Base-by-base conservation (phyloP, 1,284 basidiomycete species). In the Tilletia caries region DNA sequence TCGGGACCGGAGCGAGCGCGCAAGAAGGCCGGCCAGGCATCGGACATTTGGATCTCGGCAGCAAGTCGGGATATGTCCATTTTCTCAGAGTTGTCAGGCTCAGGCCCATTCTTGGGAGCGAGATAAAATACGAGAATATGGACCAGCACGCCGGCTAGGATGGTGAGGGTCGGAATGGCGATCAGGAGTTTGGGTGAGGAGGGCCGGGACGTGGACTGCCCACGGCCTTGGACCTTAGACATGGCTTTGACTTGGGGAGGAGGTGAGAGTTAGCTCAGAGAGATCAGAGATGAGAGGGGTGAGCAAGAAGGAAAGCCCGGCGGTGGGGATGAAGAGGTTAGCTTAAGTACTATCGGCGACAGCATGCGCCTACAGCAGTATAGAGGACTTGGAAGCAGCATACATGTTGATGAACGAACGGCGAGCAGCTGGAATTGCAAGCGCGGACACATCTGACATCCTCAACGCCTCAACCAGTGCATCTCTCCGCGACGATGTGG, bases 261-360 rank as follows among this genome's bases (percentile, higher is more conserved):
- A 13, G 10, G 48, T 12, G 48, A 23, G 23, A n/a, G 13, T 27
- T 29, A 58, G 52, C 15, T n/a, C n/a, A n/a, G n/a, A n/a, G n/a
- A n/a, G n/a, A n/a, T n/a, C n/a, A n/a, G n/a, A 29, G n/a, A 72
- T 73, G 66, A 74, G 67, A 18, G 74, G 50, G 20, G 68, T 71
- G 67, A 74, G 71, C 66, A 76, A 54, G 66, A 71, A 74, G 66
- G 71, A 72, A 65, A 76, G 68, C 5, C 67, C 71, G 32, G 74
- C 75, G 62, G 74, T 70, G 33, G 71, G 64, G 52, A 68, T 62
- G 46, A 76, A 76, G 58, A 76, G 70, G 20, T 70, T n/a, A n/a
- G n/a, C n/a, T n/a, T n/a, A n/a, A n/a, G n/a, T n/a, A n/a, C n/a
- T n/a, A n/a, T n/a, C n/a, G n/a, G n/a, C n/a, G n/a, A n/a, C n/a